phyloP scores from a whole-genome alignment of 129 eudicot genomes.

The Helianthus annuus region DNA sequence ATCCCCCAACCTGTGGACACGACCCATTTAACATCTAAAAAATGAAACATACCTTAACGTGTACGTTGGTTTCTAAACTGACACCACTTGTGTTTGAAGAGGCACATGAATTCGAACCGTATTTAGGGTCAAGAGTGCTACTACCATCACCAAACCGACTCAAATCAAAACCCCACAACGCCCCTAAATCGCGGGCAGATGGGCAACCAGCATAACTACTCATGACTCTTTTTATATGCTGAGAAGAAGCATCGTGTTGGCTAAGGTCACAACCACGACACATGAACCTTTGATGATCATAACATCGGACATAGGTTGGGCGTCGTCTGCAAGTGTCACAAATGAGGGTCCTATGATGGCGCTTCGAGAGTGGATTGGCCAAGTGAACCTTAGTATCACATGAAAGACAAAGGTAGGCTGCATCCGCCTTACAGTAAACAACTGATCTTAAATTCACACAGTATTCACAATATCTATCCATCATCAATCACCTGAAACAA shows the following conservation, averaged over 20 bases:
- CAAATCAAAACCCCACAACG: slow-evolving; percentile 63
- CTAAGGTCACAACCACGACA: slow-evolving; percentile 62
- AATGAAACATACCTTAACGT: slow-evolving; percentile 34
- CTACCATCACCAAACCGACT: slow-evolving; percentile 28
- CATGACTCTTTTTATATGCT: slow-evolving; percentile 52
- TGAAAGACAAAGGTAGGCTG: slow-evolving; percentile 80
- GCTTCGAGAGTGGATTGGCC: slow-evolving; percentile 75
- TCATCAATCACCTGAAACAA: slow-evolving; percentile 41
- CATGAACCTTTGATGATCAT: slow-evolving; percentile 68
- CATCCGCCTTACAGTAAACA: slow-evolving; percentile 78
- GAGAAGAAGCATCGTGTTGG: slow-evolving; percentile 47
- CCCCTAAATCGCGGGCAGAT: slow-evolving; percentile 67
- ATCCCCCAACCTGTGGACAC: background rate
- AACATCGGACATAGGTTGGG: slow-evolving; percentile 50
- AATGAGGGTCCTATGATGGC: slow-evolving; percentile 71
- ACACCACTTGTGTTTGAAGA: slow-evolving; percentile 10
- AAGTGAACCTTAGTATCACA: slow-evolving; percentile 88
- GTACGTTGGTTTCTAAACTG: slow-evolving; percentile 10
- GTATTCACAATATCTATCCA: slow-evolving; percentile 82
- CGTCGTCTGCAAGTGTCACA: slow-evolving; percentile 65
- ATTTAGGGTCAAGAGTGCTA: slow-evolving; percentile 16
- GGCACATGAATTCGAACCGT: slow-evolving; percentile 20
- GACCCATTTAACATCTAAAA: background rate
- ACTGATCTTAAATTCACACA: slow-evolving; percentile 62
- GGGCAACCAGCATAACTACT: slow-evolving; percentile 72